Conservation (phyloP, 2,329 filamentous ascomycete genomes). For the Orbilia brochopaga region DNA sequence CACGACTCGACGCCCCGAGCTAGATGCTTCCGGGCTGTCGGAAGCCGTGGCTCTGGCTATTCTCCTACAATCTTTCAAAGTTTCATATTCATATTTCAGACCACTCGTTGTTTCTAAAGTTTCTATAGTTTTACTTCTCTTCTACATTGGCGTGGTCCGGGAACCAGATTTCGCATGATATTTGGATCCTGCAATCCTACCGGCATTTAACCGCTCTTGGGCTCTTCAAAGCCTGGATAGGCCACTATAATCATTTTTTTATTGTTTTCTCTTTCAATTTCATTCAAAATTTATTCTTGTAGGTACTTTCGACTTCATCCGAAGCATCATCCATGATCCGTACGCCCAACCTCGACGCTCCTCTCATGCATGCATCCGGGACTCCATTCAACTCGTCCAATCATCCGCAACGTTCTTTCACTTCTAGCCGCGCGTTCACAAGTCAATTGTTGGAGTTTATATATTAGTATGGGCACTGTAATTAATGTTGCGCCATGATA, state of each 20-base stretch:
- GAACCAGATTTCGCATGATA: neutral
- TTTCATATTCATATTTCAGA: neutral
- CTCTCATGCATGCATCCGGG: neutral
- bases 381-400: neutral
- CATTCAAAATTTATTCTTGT: conserved; percentile 29
- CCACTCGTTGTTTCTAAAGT: neutral
- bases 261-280: conserved; percentile 15
- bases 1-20: neutral
- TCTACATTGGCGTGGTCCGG: neutral
- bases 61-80: neutral
- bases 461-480: neutral
- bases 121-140: neutral
- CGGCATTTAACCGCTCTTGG: neutral
- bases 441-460: neutral
- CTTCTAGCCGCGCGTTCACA: neutral
- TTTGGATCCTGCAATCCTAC: neutral
- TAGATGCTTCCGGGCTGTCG: neutral
- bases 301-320: conserved; percentile 30
- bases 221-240: neutral
- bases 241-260: neutral
- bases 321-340: neutral
- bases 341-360: neutral
- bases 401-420: neutral
- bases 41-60: neutral
- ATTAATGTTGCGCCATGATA: conserved; percentile 20